Base-by-base conservation (phyloP, 2,329 filamentous ascomycete genomes). In the Penicillium sp. region DNA sequence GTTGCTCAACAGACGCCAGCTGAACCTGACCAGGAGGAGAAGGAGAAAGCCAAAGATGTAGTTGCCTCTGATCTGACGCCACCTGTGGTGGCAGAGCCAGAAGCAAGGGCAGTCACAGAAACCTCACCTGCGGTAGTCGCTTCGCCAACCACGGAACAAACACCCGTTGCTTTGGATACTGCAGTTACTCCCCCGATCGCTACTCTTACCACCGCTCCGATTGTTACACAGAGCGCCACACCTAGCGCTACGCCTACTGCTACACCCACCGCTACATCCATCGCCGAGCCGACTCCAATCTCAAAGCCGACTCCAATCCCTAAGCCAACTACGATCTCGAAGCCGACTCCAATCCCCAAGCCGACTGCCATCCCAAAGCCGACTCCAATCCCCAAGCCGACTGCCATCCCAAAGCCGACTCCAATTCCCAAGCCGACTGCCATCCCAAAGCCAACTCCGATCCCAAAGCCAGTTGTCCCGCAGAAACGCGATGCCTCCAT, bases 1-100 rank as follows among this genome's bases (percentile, higher is more conserved):
- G 69, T 72, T 53, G 73, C 74, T 58, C 72, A 70, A 34, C 76
- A 75, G 38, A 54, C 58, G 2, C 60, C 61, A n/a, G 51, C 43
- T 5, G 47, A 40, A 6, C 42, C 48, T 26, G 7, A n/a, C 9
- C 48, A 52, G 13, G 45, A 50, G 8, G 45, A 55, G 5, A 57
- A 53, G n/a, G 46, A 55, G 4, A 57, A 53, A 20, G 39, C 46
- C 2, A 47, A 53, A 20, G 37, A 53, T 55, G 38, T 56, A 40
- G 29, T 46, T 34, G 50, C 43, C 32, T 32, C 58, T 34, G 14
- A 40, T 46, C 26, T 40, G 31, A 24, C 37, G 11, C 39, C 55
- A n/a, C 39, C 53, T 20, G 49, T 46, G 11, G 18, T 43, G 22
- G 50, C 37, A 14, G 57, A 51, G 31, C 53, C 46, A 7, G 53